Percentiles rank a stretch among this genome's conserved stretches.
phyloP scores from a whole-genome alignment of 2,329 filamentous ascomycete species.

The Arachnomyces sp. region DNA sequence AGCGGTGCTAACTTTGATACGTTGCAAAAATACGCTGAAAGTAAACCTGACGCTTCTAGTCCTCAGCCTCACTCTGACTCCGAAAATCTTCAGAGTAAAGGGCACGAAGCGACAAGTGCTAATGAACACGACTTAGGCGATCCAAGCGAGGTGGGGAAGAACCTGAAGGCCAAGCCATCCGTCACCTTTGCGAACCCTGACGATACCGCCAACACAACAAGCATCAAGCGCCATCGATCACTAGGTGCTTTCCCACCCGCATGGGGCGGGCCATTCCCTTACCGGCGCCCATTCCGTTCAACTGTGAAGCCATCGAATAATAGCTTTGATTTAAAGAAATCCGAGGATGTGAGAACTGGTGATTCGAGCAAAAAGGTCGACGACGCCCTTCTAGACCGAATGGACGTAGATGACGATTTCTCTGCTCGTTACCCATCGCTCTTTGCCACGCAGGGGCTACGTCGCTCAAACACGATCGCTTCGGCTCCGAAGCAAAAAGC shows the following conservation, averaged over 20 bases:
- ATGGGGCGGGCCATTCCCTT: no score
- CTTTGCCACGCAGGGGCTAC: constrained; percentile 11
- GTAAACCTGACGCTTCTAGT: background rate
- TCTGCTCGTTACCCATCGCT: constrained; percentile 29
- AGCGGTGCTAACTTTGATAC: constrained; percentile 19
- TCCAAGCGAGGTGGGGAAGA: background rate
- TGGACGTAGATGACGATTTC: constrained; percentile 24
- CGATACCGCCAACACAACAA: no score
- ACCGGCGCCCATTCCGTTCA: background rate
- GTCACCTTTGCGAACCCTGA: no score
- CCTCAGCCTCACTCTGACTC: no score
- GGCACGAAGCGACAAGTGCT: background rate
- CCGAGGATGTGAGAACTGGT: background rate
- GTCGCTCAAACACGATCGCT: constrained; percentile 1
- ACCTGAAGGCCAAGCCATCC: no score
- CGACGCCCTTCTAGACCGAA: constrained; percentile 22
- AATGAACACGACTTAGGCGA: constrained; percentile 1
- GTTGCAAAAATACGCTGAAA: constrained; percentile 3
- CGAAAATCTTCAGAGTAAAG: no score
- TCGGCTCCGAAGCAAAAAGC: constrained; percentile 11
- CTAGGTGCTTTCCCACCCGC: no score
- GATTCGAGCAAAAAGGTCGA: background rate
- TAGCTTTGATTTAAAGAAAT: constrained; percentile 3
- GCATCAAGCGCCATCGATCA: no score
- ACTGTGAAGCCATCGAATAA: no score